Percentiles rank a stretch among this genome's conserved stretches.
Evolutionary conservation across 2,329 filamentous ascomycete species (phyloP).

Genomic region (Cladophialophora bantiana): DNA sequence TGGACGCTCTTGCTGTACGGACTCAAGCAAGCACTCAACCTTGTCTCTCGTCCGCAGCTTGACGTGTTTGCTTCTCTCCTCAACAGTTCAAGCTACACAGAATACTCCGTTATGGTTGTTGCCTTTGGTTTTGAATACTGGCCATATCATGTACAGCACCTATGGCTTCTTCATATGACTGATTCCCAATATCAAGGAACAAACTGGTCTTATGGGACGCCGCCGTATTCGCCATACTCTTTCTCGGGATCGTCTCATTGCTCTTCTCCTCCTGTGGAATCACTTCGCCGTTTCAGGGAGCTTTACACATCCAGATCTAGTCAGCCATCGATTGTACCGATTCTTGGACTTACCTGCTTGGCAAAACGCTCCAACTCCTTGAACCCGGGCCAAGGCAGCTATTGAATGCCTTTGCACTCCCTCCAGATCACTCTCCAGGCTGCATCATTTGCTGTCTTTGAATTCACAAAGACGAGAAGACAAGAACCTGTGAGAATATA

Average conservation of each 20-base stretch:
- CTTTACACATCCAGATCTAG: not conserved
- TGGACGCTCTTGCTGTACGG: slow-evolving; percentile 18
- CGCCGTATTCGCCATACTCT: slow-evolving; percentile 9
- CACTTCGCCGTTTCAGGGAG: not conserved
- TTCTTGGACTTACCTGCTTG: not conserved
- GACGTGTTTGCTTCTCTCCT: not conserved
- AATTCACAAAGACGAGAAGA: not conserved
- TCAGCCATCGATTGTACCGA: not conserved
- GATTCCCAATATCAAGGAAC: not conserved
- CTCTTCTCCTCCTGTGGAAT: not conserved
- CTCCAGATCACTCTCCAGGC: not conserved
- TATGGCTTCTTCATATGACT: slow-evolving; percentile 25
- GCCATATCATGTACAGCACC: slow-evolving; percentile 18
- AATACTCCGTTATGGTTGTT: not conserved
- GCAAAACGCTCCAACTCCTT: not conserved
- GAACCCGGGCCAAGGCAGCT: not conserved
- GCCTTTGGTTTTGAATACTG: slow-evolving; percentile 17
- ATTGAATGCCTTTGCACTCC: not conserved
- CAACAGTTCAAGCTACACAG: slow-evolving; percentile 11
- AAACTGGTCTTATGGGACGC: not conserved
- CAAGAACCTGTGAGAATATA: not conserved
- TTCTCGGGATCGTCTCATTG: not conserved
- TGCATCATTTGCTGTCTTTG: not conserved
- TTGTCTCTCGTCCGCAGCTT: slow-evolving; percentile 1
- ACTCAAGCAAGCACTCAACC: not conserved